Base-by-base conservation (phyloP, 1,284 basidiomycete genomes). In the Cryptococcus sp. region DNA sequence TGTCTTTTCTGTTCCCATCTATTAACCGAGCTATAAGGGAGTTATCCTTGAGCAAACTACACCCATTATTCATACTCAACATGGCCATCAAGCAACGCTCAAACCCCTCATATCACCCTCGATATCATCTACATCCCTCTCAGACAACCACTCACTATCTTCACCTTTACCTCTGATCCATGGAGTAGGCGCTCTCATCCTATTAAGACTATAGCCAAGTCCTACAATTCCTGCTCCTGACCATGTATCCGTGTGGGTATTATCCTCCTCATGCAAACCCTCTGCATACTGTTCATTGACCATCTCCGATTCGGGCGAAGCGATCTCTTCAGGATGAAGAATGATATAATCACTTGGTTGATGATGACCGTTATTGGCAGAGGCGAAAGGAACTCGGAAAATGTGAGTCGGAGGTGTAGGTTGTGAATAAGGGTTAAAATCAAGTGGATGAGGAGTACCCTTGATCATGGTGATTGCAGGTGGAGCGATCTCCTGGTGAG, bases 131-230 rank as follows among this genome's bases (percentile, higher is more conserved):
- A 56, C 42, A 51, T 50, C 46, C 33, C 49, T 46, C 8, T 33
- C 50, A 30, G 35, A 57, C 14, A 62, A 31, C 60, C 60, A 62
- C 49, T 62, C 60, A 0, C 45, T 55, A 14, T 59, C 58, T 6
- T 54, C 55, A 14, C 54, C 59, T 37, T 46, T 42, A 31, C 49
- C 37, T 3, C 60, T 45, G 33, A 59, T 41, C 60, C 60, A 62
- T 1, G 60, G 60, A 7, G 60, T 62, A 3, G 60, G 58, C 1
- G 58, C 58, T 43, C 60, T 41, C 14, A 59, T 37, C 47, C 50
- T 53, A 43, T 62, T 62, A 14, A 62, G 35, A 37, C 53, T 59
- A 42, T 62, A 62, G n/a, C 60, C 60, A 34, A 61, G 46, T 5
- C 60, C 60, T 14, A 52, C 50, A n/a, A 53, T 46, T 6, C 52